phyloP scores from a whole-genome alignment of 2,329 filamentous ascomycete species.

The Hypoxylon sp. region DNA sequence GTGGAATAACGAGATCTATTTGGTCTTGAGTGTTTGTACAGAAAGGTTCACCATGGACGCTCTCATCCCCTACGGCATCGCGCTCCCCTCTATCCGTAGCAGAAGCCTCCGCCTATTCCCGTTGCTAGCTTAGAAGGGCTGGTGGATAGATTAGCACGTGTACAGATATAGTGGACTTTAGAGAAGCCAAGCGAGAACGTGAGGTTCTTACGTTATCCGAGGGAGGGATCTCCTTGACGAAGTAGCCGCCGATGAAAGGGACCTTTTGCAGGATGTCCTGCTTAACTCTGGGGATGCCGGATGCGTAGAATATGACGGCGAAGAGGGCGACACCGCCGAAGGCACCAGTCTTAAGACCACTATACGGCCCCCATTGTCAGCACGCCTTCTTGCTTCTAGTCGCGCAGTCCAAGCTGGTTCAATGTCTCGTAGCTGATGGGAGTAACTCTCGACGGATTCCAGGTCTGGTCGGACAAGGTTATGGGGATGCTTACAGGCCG shows the following conservation, averaged over 20 bases:
- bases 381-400: neutral
- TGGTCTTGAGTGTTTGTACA: conserved; percentile 39
- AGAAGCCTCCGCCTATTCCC: neutral
- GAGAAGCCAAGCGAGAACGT: too few relatives aligned
- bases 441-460: neutral
- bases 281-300: conserved; percentile 68
- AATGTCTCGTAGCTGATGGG: neutral
- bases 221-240: conserved; percentile 61
- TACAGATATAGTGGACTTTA: too few relatives aligned
- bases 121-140: conserved; percentile 41
- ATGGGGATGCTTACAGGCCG: conserved; percentile 59
- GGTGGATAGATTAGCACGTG: conserved; percentile 18
- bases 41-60: conserved; percentile 37
- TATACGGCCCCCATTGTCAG: conserved; percentile 41
- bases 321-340: conserved; percentile 67
- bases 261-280: conserved; percentile 68
- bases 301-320: conserved; percentile 66
- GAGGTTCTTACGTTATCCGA: conserved; percentile 67
- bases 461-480: neutral
- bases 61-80: conserved; percentile 31
- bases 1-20: conserved; percentile 41
- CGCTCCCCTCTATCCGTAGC: conserved; percentile 23
- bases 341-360: conserved; percentile 59
- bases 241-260: conserved; percentile 61
- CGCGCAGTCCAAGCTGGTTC: neutral